A percentile compares a stretch with the other conserved stretches of the same genome.
Conservation (phyloP, 495 filamentous ascomycete genomes). For the Chaetomidium leptoderma region DNA sequence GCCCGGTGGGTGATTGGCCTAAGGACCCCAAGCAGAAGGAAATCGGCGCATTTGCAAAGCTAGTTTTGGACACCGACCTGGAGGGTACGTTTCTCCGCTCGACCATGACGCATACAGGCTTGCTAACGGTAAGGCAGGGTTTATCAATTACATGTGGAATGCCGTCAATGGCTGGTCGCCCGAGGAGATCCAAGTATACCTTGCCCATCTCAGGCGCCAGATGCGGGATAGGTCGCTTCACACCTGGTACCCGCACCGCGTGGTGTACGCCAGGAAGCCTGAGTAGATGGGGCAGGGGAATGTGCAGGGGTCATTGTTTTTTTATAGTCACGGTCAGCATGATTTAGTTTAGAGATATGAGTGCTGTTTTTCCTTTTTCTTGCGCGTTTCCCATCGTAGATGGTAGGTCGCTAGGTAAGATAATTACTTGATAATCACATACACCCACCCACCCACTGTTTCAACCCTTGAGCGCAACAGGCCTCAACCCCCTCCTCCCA, state of each 20-base stretch:
- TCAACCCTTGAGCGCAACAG: background rate
- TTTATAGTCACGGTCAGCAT: too few species aligned
- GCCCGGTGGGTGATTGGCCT: conserved; percentile 58
- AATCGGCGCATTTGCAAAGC: conserved; percentile 34
- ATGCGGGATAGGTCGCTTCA: conserved; percentile 5
- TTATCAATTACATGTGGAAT: conserved; percentile 12
- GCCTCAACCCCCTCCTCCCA: background rate
- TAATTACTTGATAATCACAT: too few species aligned
- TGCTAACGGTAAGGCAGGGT: conserved; percentile 6
- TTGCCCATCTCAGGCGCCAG: conserved; percentile 7
- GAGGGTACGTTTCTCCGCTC: background rate
- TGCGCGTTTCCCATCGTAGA: too few species aligned
- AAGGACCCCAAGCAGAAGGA: conserved; percentile 50
- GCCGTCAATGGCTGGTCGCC: conserved; percentile 14
- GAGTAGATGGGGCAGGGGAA: too few species aligned
- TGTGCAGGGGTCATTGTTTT: too few species aligned
- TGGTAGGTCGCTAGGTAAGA: too few species aligned
- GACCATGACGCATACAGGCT: background rate
- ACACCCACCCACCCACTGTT: too few species aligned
- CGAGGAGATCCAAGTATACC: conserved; percentile 10
- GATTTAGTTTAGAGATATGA: too few species aligned
- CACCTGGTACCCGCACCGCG: background rate
- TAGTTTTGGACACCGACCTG: conserved; percentile 1
- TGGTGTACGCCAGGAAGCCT: conserved; percentile 29
- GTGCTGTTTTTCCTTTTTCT: too few species aligned